Evolutionary conservation across 2,329 filamentous ascomycete genomes (phyloP).

Genomic region (Aspergillus eucalypticola): DNA sequence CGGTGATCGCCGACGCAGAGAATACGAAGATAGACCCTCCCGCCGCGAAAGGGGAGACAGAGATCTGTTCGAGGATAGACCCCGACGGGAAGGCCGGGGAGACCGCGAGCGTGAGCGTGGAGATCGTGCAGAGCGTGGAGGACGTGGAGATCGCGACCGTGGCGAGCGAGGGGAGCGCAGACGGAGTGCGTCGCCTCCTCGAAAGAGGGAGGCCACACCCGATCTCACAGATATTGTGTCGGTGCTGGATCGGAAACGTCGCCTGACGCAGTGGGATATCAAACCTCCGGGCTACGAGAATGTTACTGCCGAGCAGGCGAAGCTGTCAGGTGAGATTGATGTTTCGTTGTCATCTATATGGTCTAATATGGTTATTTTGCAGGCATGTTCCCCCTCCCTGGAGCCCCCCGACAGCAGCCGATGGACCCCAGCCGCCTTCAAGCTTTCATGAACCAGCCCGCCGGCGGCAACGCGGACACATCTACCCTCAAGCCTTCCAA

Average conservation of each 20-base stretch:
- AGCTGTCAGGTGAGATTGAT: slow-evolving; percentile 67
- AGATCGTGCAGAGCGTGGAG: slow-evolving; percentile 27
- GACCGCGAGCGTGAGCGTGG: slow-evolving; percentile 31
- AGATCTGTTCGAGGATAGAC: slow-evolving; percentile 65
- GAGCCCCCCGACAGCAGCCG: slow-evolving; percentile 88
- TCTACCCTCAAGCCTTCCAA: slow-evolving; percentile 89
- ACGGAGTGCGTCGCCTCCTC: slow-evolving; percentile 71
- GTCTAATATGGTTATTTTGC: slow-evolving; percentile 2
- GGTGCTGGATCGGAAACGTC: slow-evolving; percentile 81
- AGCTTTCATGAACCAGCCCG: slow-evolving; percentile 91
- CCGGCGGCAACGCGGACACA: slow-evolving; percentile 66
- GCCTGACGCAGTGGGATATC: slow-evolving; percentile 98
- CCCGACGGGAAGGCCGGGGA: slow-evolving; percentile 45
- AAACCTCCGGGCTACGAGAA: slow-evolving; percentile 98
- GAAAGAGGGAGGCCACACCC: slow-evolving; percentile 93
- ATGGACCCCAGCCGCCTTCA: slow-evolving; percentile 94
- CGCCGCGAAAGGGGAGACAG: slow-evolving; percentile 56
- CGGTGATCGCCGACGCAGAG: slow-evolving; percentile 53
- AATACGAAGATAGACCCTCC: slow-evolving; percentile 61
- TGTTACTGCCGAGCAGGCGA: slow-evolving; percentile 96
- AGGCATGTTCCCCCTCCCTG: slow-evolving; percentile 97
- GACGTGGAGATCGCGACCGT: neutral
- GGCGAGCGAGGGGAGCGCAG: slow-evolving; percentile 57
- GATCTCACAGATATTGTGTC: slow-evolving; percentile 86
- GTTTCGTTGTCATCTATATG: neutral